Percentiles rank a stretch among this genome's conserved stretches.
Evolutionary conservation across 2,329 filamentous ascomycete species (phyloP).

Genomic region (Alternaria infectoria): DNA sequence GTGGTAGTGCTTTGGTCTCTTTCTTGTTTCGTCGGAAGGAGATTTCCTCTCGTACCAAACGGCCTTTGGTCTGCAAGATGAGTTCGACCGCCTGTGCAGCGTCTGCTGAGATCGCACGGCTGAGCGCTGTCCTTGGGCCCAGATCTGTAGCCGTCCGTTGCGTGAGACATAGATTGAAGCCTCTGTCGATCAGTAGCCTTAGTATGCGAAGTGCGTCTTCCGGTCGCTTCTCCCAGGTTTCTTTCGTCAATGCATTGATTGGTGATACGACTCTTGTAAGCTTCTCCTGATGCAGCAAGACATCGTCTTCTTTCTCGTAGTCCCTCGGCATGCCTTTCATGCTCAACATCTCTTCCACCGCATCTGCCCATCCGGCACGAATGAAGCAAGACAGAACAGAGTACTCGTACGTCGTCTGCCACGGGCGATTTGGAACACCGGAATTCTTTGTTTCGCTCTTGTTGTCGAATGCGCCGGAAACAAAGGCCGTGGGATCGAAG

Average conservation of each 20-base stretch:
- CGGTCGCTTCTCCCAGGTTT: conserved; percentile 26
- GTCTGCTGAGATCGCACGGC: conserved; percentile 22
- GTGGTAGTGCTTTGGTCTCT: conserved; percentile 22
- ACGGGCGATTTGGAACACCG: conserved; percentile 18
- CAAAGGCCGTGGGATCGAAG: conserved; percentile 17
- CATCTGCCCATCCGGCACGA: conserved; percentile 26
- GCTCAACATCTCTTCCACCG: conserved; percentile 23
- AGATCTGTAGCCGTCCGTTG: conserved; percentile 23
- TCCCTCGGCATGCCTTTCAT: conserved; percentile 14
- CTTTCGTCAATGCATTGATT: conserved; percentile 23
- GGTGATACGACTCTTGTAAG: conserved; percentile 21
- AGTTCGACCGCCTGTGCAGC: conserved; percentile 26
- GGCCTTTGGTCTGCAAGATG: conserved; percentile 17
- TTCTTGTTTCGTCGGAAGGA: conserved; percentile 22
- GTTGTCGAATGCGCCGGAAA: conserved; percentile 25
- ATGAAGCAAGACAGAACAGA: conserved; percentile 22
- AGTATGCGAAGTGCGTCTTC: conserved; percentile 29
- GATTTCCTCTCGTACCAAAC: conserved; percentile 22
- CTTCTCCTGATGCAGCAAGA: conserved; percentile 24
- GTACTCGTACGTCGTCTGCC: conserved; percentile 26
- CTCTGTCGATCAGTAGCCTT: conserved; percentile 16
- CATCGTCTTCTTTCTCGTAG: conserved; percentile 25
- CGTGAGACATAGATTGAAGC: conserved; percentile 15
- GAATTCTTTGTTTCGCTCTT: conserved; percentile 22
- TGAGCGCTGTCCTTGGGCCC: conserved; percentile 19